Evolutionary conservation across 2,329 filamentous ascomycete genomes (phyloP), one percentile per base, ranked within the genome.

Genomic region (Aspergillus amoenus): DNA sequence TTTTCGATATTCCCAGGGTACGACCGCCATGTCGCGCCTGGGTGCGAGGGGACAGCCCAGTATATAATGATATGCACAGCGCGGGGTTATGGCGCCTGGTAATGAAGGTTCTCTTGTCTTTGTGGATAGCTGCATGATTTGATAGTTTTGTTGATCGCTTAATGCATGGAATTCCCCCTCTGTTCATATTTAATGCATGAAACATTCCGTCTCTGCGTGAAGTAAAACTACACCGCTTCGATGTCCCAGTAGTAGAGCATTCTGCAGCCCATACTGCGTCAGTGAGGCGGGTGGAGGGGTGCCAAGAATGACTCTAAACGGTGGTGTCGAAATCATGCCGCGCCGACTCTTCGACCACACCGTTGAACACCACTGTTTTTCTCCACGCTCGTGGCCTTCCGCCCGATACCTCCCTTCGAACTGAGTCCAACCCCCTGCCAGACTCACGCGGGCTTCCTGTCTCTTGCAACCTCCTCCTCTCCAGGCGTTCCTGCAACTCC

Each of bases 1-100:
- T 55, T 46, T 54, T 42, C 52, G 43, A 49, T 41, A 58, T 52
- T 51, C 55, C 54, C 51, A 46, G 37, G 53, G 48, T 42, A 40
- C 53, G 58, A 61, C 44, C 45, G 57, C 56, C 52, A 54, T 58
- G 15, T 51, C 32, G 40, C 50, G 50, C 51, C 61, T 65, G 54
- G 57, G 22, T 57, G 52, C 44, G 49, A 49, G 57, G 42, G 57
- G 55, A 51, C 56, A 51, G 50, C 46, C 56, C 57, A 51, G 56
- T 53, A 52, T 66, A 63, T 66, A 62, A 64, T 68, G 64, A 68
- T 68, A 72, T 75, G 73, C 71, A 76, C 71, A 76, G 74, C 74
- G 70, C 68, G 73, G 74, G 70, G 73, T 76, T 75, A 66, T 63
- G 74, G 74, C 73, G 73, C 68, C 64, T 70, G 71, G 66, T 70